Evolutionary conservation across 352 stramenopile species (phyloP), one percentile per base, ranked within the genome.

Genomic region (Peronospora belbahrii): DNA sequence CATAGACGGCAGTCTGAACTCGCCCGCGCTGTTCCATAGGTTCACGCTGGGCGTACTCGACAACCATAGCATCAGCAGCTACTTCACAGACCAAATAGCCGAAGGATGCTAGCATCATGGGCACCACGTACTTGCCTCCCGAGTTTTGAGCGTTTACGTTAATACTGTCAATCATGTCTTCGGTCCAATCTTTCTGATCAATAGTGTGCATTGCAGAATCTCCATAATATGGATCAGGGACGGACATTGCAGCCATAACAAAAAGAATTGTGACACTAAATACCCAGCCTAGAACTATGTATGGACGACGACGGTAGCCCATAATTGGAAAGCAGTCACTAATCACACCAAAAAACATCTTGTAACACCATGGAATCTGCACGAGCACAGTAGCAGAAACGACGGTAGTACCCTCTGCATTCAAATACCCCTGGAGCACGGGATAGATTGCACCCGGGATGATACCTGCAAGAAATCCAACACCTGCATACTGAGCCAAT

Each of bases 91-190:
- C n/a, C 4, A 83, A 38, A 17, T 77, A 85, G 3, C 73, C 70
- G 30, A 81, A 74, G 0, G 65, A 63, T 0, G 69, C 66, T 8
- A 85, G 39, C 68, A 83, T 79, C 70, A 83, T 76, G 3, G 62
- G 61, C 23, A 81, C 36, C 1, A 82, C 63, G 20, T 78, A 78
- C 40, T 69, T 62, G 6, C 56, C 58, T n/a, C 56, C 69, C 6
- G 55, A 52, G 27, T 44, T 60, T 2, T 60, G 37, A 5, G 65
- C 65, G 13, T 22, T 30, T 23, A 24, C 25, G 11, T 74, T 74
- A 39, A 74, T 71, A 23, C 46, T 70, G 18, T 23, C 43, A 31
- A 60, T 56, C 46, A 69, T 52, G 2, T 52, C 61, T 1, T 36
- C 33, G 6, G 60, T 74, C 60, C 61, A 74, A 2, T 71, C 33